Base-by-base conservation (phyloP, 177 flowering plant genomes). In the Vitis hybrid region DNA sequence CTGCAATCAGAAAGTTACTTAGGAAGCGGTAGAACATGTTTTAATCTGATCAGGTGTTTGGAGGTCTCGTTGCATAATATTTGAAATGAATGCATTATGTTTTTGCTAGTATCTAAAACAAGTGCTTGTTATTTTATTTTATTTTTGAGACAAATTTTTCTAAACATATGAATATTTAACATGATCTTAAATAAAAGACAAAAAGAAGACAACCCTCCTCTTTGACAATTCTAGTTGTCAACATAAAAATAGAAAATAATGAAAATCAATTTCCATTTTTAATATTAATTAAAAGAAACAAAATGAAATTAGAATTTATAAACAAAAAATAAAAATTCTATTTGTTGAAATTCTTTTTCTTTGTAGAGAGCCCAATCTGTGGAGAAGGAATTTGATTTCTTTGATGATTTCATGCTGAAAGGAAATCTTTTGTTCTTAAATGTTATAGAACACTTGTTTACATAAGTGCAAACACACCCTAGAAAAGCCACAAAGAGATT, bases 1-100 rank as follows among this genome's bases (percentile, higher is more conserved):
- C 98, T 93, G 88, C 82, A 80, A 61, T 7, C 2, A 65, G 14
- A 48, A 72, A 59, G 55, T 48, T 32, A 48, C 21, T 23, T 17
- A 11, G 48, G 64, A 69, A 71, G 74, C 52, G 7, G 51, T 40
- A 57, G n/a, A 60, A 21, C n/a, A 26, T 18, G 23, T 21, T 5
- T 23, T 4, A 10, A 7, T 3, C 18, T 52, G 19, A 32, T n/a
- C 30, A 65, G 48, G 13, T 12, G 14, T 32, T 7, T 23, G 59
- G 18, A 23, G 26, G 63, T 45, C 23, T 5, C 60, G 5, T 63
- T 13, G 10, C 48, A 21, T 40, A 60, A 34, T 56, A 13, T 17
- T 23, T 18, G 18, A 5, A 70, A 50, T 52, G 45, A 40, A 40
- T 40, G 45, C 45, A 40, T 40, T 4, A 40, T 40, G 8, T 40